Percentiles rank a stretch among this genome's conserved stretches.
These are phyloP conservation scores for Boechera stricta DNA, from an alignment of 345 rosid species.

Conservation along the genomic window DNA sequence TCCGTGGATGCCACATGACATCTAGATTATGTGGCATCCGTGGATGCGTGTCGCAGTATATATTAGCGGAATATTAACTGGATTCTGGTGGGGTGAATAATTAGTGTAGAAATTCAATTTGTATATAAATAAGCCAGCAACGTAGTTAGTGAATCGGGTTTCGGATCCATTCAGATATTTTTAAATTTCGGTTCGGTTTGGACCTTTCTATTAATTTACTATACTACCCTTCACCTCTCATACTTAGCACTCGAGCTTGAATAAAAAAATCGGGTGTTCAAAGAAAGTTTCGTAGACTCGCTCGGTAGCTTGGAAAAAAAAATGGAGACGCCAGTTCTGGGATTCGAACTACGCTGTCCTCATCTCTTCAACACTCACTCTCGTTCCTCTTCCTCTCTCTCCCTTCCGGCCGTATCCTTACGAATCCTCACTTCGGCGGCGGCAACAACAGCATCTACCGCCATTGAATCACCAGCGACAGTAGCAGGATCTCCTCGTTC, in stretches of 20 bases:
- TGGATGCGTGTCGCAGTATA: too few species aligned
- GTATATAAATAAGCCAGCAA: too few species aligned
- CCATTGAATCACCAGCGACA: conserved; percentile 41
- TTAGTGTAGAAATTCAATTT: too few species aligned
- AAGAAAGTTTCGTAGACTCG: neutral
- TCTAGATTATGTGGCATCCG: too few species aligned
- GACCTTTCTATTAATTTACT: neutral
- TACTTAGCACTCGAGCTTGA: neutral
- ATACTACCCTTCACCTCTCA: neutral
- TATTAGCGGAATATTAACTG: too few species aligned
- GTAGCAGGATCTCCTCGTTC: conserved; percentile 25
- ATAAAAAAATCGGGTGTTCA: neutral
- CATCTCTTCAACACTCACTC: conserved; percentile 42
- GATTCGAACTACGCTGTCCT: conserved; percentile 36
- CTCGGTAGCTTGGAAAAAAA: neutral
- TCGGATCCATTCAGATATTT: too few species aligned
- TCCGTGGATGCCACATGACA: too few species aligned
- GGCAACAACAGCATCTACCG: conserved; percentile 13
- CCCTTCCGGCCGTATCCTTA: conserved; percentile 32
- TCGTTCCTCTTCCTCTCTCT: conserved; percentile 36
- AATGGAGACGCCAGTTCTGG: conserved; percentile 58
- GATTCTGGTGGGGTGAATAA: too few species aligned
- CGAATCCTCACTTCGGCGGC: conserved; percentile 12
- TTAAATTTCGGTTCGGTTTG: too few species aligned
- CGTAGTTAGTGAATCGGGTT: too few species aligned